Evolutionary conservation across 23 red algal genomes (phyloP), one percentile per base, ranked within the genome.

Genomic region (Gracilaria gracilis): DNA sequence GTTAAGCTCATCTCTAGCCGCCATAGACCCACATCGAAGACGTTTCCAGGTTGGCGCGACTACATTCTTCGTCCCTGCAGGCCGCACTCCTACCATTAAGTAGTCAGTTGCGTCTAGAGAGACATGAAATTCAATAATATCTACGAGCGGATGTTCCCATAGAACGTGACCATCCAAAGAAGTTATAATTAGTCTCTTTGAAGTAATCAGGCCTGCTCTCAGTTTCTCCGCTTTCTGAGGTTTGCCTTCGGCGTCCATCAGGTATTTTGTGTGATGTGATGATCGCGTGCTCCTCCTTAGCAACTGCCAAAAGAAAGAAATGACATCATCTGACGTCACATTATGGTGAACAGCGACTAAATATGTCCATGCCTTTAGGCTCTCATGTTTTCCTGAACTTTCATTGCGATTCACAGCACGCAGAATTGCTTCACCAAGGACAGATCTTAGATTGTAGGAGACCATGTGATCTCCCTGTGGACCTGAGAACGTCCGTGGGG

Each of bases 141-240:
- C 59, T 57, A 62, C 46, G 19, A 92, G 69, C 15, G 89, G 89
- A 84, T 92, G 69, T 69, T 92, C 89, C 89, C 89, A 92, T 35
- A 92, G 25, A 42, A 92, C 55, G 14, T 92, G 89, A 61, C 89
- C 89, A 76, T 92, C 89, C 20, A 92, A 38, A 74, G 89, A 83
- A 23, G 89, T 65, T 57, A 92, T 77, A 29, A 92, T 74, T 48
- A 92, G 57, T 40, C 89, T 71, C 66, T 77, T 75, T 16, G 73
- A 72, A 35, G 89, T 92, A 2, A 92, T 49, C 7, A 92, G 78
- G 39, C 79, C 79, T 8, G 65, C 78, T 54, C 89, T 73, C 65
- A 92, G 62, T 61, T 92, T 92, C 37, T 92, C 89, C 37, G 89
- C 89, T 46, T 69, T 83, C 74, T 92, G 89, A 5, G 80, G 89